A percentile compares a stretch with the other conserved stretches of the same genome.
Conservation (phyloP, 1,284 basidiomycete genomes). For the Vanrija humicola region DNA sequence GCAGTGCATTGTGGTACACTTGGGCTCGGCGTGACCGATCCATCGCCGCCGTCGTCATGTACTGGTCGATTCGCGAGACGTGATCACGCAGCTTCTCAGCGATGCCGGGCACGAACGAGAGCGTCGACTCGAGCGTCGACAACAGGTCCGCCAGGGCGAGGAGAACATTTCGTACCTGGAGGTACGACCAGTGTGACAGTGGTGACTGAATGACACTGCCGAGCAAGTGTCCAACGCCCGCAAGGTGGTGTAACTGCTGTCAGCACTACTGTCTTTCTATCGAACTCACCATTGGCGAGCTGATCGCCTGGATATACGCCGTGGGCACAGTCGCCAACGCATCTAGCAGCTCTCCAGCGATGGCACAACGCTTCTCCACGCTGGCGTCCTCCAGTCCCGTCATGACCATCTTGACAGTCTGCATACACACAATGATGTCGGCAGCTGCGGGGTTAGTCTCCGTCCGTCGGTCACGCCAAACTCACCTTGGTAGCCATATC, state of each 20-base stretch:
- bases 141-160: slow-evolving; percentile 41
- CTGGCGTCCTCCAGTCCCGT: slow-evolving; percentile 34
- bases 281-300: slow-evolving; percentile 35
- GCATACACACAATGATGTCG: slow-evolving; percentile 43
- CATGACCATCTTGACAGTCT: slow-evolving; percentile 47
- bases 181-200: slow-evolving; percentile 37
- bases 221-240: slow-evolving; percentile 47
- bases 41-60: slow-evolving; percentile 38
- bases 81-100: slow-evolving; percentile 37
- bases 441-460: slow-evolving; percentile 24
- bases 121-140: slow-evolving; percentile 30
- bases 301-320: slow-evolving; percentile 40
- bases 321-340: slow-evolving; percentile 40
- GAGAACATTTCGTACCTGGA: slow-evolving; percentile 43
- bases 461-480: not conserved
- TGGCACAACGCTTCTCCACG: slow-evolving; percentile 40
- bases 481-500: slow-evolving; percentile 42
- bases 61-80: slow-evolving; percentile 42
- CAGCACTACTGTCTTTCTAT: not conserved
- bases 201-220: slow-evolving; percentile 43
- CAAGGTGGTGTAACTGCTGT: slow-evolving; percentile 42
- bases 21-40: slow-evolving; percentile 14
- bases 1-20: slow-evolving; percentile 17
- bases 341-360: slow-evolving; percentile 45
- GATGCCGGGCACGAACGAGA: slow-evolving; percentile 29